phyloP scores from a whole-genome alignment of 1,139 yeast species.

The Suhomyces bribrorum region DNA sequence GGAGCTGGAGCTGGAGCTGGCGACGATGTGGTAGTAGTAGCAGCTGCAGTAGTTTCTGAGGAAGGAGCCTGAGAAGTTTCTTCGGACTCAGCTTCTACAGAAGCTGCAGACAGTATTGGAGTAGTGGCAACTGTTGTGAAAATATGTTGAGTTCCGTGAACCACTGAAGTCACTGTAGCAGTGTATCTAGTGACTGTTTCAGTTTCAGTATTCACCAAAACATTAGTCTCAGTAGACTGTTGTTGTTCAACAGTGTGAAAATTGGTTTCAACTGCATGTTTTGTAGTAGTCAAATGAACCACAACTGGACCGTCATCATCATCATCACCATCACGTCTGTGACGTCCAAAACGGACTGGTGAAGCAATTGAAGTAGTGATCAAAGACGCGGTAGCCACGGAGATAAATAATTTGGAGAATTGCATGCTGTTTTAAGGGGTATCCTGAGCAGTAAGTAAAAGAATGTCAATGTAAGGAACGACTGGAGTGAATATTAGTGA shows the following conservation, averaged over 20 bases:
- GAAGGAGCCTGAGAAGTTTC: constrained; percentile 16
- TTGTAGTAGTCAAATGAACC: constrained; percentile 40
- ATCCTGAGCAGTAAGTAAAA: constrained; percentile 12
- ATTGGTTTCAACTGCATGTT: constrained; percentile 37
- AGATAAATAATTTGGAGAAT: constrained; percentile 30
- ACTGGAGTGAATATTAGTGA: constrained; percentile 20
- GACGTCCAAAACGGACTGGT: constrained; percentile 20
- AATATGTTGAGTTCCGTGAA: constrained; percentile 42
- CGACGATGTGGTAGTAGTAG: constrained; percentile 8
- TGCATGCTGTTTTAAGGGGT: constrained; percentile 27
- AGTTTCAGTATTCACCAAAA: constrained; percentile 33
- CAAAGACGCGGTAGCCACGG: constrained; percentile 26
- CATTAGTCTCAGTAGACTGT: constrained; percentile 33
- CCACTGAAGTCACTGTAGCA: constrained; percentile 48
- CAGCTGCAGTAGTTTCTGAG: constrained; percentile 3
- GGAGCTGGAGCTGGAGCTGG: constrained; percentile 12
- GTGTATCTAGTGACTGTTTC: constrained; percentile 46
- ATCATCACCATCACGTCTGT: constrained; percentile 16
- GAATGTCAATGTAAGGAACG: constrained; percentile 15
- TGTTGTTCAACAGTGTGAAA: constrained; percentile 35
- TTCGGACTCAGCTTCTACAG: constrained; percentile 9
- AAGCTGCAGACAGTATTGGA: constrained; percentile 25
- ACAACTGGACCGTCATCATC: constrained; percentile 35
- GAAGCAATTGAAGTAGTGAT: constrained; percentile 29
- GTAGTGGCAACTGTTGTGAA: constrained; percentile 42